Evolutionary conservation across 371 early-diverging fungal genomes (phyloP), one percentile per base, ranked within the genome.

Genomic region (Thermomucor indicae-seudaticae): DNA sequence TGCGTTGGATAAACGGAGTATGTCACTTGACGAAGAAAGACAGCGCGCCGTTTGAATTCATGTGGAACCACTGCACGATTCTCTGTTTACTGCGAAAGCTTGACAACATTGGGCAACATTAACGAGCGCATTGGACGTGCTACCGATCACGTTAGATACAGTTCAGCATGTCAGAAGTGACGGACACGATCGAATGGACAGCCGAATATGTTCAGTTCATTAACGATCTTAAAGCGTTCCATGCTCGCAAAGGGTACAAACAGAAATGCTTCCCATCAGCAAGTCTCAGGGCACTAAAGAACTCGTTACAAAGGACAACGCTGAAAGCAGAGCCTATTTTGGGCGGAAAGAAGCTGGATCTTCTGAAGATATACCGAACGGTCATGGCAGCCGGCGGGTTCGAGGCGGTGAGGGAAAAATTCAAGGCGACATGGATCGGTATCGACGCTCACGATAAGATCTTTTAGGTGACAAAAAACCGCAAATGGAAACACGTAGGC

Each of bases 401-500:
- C 51, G 83, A 84, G 42, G 74, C 80, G 74, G 86, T 81, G 62
- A 7, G 31, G 27, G 34, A 4, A 45, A 16, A 42, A 20, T 6
- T 17, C 2, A 20, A 2, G 42, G 3, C 20, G 17, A 14, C 25
- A 31, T 22, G 32, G 38, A 49, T 27, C 41, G 1, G 34, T 20
- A n/a, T n/a, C 16, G n/a, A 29, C 27, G 17, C 6, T 28, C 7
- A 2, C 14, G 2, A 5, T 28, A 51, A 34, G 4, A 6, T 32
- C 2, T 29, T 46, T 6, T 57, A 85, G 87, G 88, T 91, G 20
- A 85, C 89, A 6, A 60, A 71, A 27, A 86, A 85, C 35, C 81
- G 88, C 37, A 79, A 85, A n/a, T 91, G 92, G 92, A 86, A 84
- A 58, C 78, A 84, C 57, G 78, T 91, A 27, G 78, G 84, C 27